A percentile compares a stretch with the other conserved stretches of the same genome.
Conservation (phyloP, 495 filamentous ascomycete genomes). For the Aspergillus funiculosus region DNA sequence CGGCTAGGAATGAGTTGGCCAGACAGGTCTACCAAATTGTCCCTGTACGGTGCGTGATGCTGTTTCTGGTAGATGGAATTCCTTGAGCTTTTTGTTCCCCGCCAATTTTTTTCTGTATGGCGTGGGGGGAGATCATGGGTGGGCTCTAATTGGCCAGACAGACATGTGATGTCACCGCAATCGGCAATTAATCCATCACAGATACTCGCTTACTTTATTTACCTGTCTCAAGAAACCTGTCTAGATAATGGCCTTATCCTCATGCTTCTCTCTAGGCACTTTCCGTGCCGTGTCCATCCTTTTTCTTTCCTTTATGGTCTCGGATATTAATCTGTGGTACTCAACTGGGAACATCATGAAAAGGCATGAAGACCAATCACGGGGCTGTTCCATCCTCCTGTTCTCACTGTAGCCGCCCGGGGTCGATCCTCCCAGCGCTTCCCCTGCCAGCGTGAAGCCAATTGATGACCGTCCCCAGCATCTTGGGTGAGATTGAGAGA, state of each 20-base stretch:
- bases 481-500: neutral
- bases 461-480: neutral
- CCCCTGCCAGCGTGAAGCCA: neutral
- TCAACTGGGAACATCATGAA: neutral
- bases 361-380: constrained; percentile 4
- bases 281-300: neutral
- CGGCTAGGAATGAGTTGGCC: neutral
- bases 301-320: neutral
- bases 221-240: neutral
- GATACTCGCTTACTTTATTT: too few relatives aligned
- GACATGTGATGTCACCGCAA: constrained; percentile 17
- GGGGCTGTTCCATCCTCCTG: neutral
- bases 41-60: neutral
- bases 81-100: constrained; percentile 16
- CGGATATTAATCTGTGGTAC: neutral
- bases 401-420: constrained; percentile 11
- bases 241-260: neutral
- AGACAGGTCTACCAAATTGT: constrained; percentile 1
- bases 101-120: constrained; percentile 20
- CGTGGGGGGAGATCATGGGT: constrained; percentile 7
- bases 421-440: neutral
- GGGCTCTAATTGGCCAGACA: constrained; percentile 17
- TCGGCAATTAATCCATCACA: neutral
- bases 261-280: neutral
- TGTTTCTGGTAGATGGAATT: neutral